Evolutionary conservation across 768 basidiomycete genomes (phyloP), one percentile per base, ranked within the genome.

Genomic region (Hygrocybe punicea): DNA sequence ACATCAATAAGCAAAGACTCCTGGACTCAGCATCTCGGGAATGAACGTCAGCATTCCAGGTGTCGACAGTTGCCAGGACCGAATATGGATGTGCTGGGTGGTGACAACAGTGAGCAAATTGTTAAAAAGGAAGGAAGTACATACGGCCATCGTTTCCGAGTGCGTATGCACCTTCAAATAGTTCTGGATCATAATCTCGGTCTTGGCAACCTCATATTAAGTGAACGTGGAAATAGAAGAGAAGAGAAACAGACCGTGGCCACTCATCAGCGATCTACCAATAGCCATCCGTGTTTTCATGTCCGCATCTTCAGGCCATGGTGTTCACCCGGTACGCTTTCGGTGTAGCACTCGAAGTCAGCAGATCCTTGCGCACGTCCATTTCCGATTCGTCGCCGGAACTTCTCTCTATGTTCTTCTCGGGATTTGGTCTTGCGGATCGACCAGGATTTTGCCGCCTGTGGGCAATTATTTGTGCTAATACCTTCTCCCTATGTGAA

Each of bases 241-340:
- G 60, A 42, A 55, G 44, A 44, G 49, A 29, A 29, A 39, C 34
- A 21, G 59, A 64, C 64, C 63, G 42, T 64, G 63, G n/a, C 63
- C 63, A 60, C 60, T 51, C 60, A 63, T 61, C 52, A 65, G 39
- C 44, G 58, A 50, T 47, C 54, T 63, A 24, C 63, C 64, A 50
- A 59, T 53, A 24, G 64, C 64, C 53, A 53, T 63, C 24, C 64
- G 60, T 51, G 42, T n/a, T n/a, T n/a, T n/a, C n/a, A n/a, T n/a
- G n/a, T n/a, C n/a, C n/a, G n/a, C n/a, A n/a, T n/a, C n/a, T n/a
- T n/a, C n/a, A n/a, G n/a, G n/a, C n/a, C n/a, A n/a, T n/a, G n/a
- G n/a, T n/a, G n/a, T n/a, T n/a, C n/a, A n/a, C n/a, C 40, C 52
- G 39, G 35, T 34, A 39, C 39, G 29, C 37, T n/a, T 36, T 40